phyloP scores from a whole-genome alignment of 2,329 filamentous ascomycete genomes.

The Diplocarpon mali region DNA sequence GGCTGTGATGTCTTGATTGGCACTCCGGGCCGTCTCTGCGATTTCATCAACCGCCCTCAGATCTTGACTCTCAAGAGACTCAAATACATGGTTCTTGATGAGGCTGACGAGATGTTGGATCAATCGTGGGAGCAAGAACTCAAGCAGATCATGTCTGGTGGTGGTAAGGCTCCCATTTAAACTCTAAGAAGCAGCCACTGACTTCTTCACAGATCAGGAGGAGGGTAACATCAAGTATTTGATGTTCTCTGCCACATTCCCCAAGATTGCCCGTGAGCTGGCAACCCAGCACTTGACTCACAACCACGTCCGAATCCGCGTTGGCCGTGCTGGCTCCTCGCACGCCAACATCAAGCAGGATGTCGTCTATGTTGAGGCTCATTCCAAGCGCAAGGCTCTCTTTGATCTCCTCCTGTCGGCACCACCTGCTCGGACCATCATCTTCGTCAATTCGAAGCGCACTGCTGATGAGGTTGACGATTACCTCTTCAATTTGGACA shows the following conservation, averaged over 20 bases:
- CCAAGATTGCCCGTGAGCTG: conserved; percentile 63
- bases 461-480: conserved; percentile 79
- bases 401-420: conserved; percentile 61
- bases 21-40: conserved; percentile 74
- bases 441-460: conserved; percentile 80
- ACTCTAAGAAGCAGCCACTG: conserved; percentile 3
- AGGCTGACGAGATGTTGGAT: conserved; percentile 86
- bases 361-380: conserved; percentile 54
- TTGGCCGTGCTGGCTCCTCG: conserved; percentile 77
- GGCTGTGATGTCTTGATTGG: conserved; percentile 86
- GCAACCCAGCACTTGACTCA: conserved; percentile 65
- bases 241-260: conserved; percentile 94
- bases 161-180: conserved; percentile 48
- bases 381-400: conserved; percentile 58
- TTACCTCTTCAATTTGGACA: conserved; percentile 64
- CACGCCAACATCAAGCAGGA: conserved; percentile 76
- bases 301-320: conserved; percentile 68
- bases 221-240: conserved; percentile 58
- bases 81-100: conserved; percentile 76
- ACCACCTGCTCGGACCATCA: conserved; percentile 65
- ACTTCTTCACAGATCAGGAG: conserved; percentile 52
- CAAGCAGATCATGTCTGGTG: conserved; percentile 64
- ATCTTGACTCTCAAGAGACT: conserved; percentile 64
- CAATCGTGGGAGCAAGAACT: conserved; percentile 70
- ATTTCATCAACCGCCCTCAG: conserved; percentile 66